Evolutionary conservation across 768 basidiomycete genomes (phyloP).

Genomic region (Boletus rufocinnamomeus): DNA sequence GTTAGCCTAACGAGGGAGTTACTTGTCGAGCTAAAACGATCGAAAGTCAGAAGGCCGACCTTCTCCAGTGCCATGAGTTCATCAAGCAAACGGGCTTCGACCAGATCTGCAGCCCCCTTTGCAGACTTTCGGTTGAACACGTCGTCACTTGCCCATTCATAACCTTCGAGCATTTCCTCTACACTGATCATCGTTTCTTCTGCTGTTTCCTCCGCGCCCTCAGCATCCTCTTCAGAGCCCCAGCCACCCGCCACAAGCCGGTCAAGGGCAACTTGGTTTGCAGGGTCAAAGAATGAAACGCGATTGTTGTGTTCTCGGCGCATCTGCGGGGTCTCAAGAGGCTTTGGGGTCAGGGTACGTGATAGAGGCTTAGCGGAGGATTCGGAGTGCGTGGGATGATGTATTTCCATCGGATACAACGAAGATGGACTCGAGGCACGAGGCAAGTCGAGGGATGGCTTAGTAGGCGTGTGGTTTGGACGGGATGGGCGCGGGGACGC

Average conservation of each 20-base stretch:
- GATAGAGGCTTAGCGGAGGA: conserved; percentile 26
- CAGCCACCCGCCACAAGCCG: conserved; percentile 57
- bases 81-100: conserved; percentile 85
- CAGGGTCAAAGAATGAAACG: conserved; percentile 80
- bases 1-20: conserved; percentile 59
- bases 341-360: conserved; percentile 32
- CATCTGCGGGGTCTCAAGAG: conserved; percentile 35
- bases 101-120: conserved; percentile 82
- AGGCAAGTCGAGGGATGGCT: conserved; percentile 23
- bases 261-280: conserved; percentile 73
- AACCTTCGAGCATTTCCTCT: conserved; percentile 98
- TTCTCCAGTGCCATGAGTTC: conserved; percentile 94
- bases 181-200: conserved; percentile 88
- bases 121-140: conserved; percentile 64
- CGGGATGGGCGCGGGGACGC: conserved; percentile 27
- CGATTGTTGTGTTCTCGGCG: conserved; percentile 67
- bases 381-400: conserved; percentile 23
- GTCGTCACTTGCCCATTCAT: conserved; percentile 91
- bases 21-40: conserved; percentile 1
- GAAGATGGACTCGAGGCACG: conserved; percentile 24
- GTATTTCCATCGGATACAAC: conserved; percentile 9
- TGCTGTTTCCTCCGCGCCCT: conserved; percentile 68
- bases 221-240: conserved; percentile 50
- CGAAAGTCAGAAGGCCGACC: conserved; percentile 44
- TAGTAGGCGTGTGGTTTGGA: conserved; percentile 14